These are phyloP conservation scores for Entomortierella lignicola DNA, from an alignment of 192 early-diverging fungal genomes.

Conservation along the genomic window DNA sequence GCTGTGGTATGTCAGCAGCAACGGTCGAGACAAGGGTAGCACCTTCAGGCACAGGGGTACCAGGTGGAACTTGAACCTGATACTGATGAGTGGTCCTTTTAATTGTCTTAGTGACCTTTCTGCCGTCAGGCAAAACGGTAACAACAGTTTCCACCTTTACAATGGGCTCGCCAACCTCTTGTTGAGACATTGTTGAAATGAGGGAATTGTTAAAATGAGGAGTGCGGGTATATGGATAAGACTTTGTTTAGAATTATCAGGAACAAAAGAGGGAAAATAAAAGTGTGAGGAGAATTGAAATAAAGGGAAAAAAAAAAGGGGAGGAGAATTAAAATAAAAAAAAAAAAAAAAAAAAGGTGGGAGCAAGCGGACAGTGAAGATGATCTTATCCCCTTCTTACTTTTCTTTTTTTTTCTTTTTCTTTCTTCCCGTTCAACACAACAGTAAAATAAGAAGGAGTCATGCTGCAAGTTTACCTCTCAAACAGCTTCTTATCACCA, in stretches of 20 bases:
- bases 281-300: slow-evolving; percentile 6
- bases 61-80: slow-evolving; percentile 50
- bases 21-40: slow-evolving; percentile 29
- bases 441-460: too few species aligned
- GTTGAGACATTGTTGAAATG: slow-evolving; percentile 23
- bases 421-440: neutral
- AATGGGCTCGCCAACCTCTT: slow-evolving; percentile 44
- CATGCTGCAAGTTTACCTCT: too few species aligned
- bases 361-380: too few species aligned
- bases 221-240: neutral
- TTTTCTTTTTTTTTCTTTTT: neutral
- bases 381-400: neutral
- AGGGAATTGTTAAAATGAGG: neutral
- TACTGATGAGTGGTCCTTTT: slow-evolving; percentile 44
- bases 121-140: slow-evolving; percentile 42
- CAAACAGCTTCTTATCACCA: too few species aligned
- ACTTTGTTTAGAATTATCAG: too few species aligned
- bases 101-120: slow-evolving; percentile 51
- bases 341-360: slow-evolving; percentile 7
- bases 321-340: slow-evolving; percentile 7
- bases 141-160: slow-evolving; percentile 36
- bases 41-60: slow-evolving; percentile 38
- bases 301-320: neutral
- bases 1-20: slow-evolving; percentile 2
- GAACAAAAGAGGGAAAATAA: too few species aligned